A percentile compares a stretch with the other conserved stretches of the same genome.
Evolutionary conservation across 2,329 filamentous ascomycete species (phyloP).

Genomic region (Cytospora paraplurivora): DNA sequence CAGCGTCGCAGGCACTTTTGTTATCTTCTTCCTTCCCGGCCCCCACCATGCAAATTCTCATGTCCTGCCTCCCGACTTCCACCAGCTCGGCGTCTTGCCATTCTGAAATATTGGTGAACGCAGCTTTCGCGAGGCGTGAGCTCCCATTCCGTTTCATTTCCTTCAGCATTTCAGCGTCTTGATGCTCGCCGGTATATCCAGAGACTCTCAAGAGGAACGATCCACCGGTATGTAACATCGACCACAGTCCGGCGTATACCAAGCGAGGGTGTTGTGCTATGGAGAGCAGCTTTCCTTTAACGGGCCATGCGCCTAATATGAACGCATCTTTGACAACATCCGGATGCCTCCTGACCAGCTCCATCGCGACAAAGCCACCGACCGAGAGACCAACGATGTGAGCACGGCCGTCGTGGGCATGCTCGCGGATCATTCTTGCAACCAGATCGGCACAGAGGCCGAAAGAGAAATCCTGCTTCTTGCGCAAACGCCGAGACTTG

Average conservation of each 20-base stretch:
- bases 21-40: constrained; percentile 40
- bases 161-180: constrained; percentile 36
- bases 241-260: constrained; percentile 22
- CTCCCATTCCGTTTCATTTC: constrained; percentile 40
- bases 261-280: constrained; percentile 1
- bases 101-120: constrained; percentile 32
- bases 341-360: constrained; percentile 39
- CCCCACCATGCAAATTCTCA: constrained; percentile 34
- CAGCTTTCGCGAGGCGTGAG: constrained; percentile 26
- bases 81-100: constrained; percentile 33
- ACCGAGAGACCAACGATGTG: constrained; percentile 46
- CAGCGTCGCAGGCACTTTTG: constrained; percentile 11
- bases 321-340: constrained; percentile 41
- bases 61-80: constrained; percentile 29
- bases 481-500: constrained; percentile 36
- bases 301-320: constrained; percentile 39
- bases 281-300: constrained; percentile 19
- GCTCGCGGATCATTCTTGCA: constrained; percentile 39
- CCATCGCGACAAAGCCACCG: constrained; percentile 41
- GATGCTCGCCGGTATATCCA: constrained; percentile 30
- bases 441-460: constrained; percentile 38
- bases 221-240: constrained; percentile 21
- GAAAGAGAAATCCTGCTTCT: constrained; percentile 37
- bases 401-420: constrained; percentile 41
- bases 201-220: constrained; percentile 32